Conservation (phyloP, 140 eudicot species). For the Erigeron philadelphicus region DNA sequence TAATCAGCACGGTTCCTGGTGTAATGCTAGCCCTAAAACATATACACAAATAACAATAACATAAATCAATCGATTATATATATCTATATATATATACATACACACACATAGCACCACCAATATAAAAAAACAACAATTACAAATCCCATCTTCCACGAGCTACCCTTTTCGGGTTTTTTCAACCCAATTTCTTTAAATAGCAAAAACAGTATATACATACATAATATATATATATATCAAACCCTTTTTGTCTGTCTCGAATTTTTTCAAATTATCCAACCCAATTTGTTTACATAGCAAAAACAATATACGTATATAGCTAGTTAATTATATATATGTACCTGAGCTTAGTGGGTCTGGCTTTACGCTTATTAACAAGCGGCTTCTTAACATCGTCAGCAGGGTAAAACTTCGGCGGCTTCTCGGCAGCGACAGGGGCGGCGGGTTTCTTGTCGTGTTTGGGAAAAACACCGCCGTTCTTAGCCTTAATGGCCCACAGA, state of each 20-base stretch:
- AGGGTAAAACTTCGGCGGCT: constrained; percentile 41
- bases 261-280: background rate
- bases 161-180: background rate
- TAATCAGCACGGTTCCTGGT: constrained; percentile 66
- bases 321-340: constrained; percentile 3
- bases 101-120: background rate
- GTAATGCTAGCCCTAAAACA: constrained; percentile 62
- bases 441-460: constrained; percentile 35
- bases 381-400: constrained; percentile 58
- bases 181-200: background rate
- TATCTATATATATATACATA: background rate
- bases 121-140: background rate
- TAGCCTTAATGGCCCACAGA: constrained; percentile 39
- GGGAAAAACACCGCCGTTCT: constrained; percentile 35
- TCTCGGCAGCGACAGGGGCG: constrained; percentile 25
- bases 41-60: background rate
- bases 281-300: background rate
- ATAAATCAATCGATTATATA: background rate
- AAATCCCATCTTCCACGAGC: too few species aligned
- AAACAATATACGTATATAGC: background rate
- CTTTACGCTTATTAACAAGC: constrained; percentile 45
- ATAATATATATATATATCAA: too few species aligned
- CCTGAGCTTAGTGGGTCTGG: constrained; percentile 49
- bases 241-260: too few species aligned
- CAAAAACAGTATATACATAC: too few species aligned